Evolutionary conservation across 2,329 filamentous ascomycete genomes (phyloP).

Genomic region (Hawksworthiomyces lignivorus): DNA sequence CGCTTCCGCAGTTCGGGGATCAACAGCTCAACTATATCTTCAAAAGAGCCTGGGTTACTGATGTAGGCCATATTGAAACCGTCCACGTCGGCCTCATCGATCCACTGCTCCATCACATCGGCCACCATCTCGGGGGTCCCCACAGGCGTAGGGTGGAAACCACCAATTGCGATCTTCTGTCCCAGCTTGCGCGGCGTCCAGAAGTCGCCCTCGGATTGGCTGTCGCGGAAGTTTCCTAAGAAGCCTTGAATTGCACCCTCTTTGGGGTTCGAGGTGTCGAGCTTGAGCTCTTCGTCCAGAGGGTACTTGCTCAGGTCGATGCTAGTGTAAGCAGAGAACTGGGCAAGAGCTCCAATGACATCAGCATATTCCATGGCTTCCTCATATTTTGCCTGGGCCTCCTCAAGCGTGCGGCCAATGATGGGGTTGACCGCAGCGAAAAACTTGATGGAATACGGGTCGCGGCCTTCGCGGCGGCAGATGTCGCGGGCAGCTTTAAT

Average conservation of each 20-base stretch:
- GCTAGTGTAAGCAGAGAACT: constrained; percentile 18
- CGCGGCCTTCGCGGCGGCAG: constrained; percentile 12
- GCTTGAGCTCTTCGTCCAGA: constrained; percentile 17
- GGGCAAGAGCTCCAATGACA: constrained; percentile 16
- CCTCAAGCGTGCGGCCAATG: constrained; percentile 15
- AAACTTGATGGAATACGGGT: constrained; percentile 16
- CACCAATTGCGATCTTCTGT: constrained; percentile 17
- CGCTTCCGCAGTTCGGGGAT: constrained; percentile 53
- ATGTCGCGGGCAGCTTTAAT: constrained; percentile 11
- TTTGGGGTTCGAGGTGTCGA: constrained; percentile 4
- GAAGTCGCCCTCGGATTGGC: constrained; percentile 1
- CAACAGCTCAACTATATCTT: constrained; percentile 57
- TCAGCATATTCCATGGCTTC: constrained; percentile 13
- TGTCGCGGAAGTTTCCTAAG: constrained; percentile 5
- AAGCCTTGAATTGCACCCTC: constrained; percentile 9
- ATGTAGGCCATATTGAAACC: constrained; percentile 58
- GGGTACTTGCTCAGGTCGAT: constrained; percentile 19
- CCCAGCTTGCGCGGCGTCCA: constrained; percentile 15
- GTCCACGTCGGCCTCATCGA: constrained; percentile 61
- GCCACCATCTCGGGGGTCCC: constrained; percentile 59
- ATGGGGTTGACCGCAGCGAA: constrained; percentile 16
- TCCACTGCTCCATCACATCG: constrained; percentile 60
- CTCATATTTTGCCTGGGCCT: constrained; percentile 18
- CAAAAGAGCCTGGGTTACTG: constrained; percentile 48
- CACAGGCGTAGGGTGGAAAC: constrained; percentile 32